Percentiles rank a stretch among this genome's conserved stretches.
Conservation (phyloP, 73 alveolate species). For the Effrenium voratum region DNA sequence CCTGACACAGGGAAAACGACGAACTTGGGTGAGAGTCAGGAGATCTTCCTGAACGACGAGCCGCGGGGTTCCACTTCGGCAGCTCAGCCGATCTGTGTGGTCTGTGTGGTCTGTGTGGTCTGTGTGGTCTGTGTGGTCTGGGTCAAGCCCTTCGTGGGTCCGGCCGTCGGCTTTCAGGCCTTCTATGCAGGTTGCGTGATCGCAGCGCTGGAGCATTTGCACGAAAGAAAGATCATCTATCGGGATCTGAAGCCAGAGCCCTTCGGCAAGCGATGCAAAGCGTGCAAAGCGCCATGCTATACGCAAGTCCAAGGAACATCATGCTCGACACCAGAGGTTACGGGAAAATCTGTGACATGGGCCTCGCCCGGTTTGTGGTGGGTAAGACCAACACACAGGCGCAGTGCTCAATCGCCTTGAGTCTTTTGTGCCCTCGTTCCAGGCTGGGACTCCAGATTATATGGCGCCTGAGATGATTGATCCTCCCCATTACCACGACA, state of each 20-base stretch:
- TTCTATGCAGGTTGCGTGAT: constrained; percentile 71
- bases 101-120: too few relatives aligned
- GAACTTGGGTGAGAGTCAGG: too few relatives aligned
- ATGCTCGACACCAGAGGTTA: constrained; percentile 86
- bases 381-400: constrained; percentile 86
- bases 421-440: background rate
- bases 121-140: too few relatives aligned
- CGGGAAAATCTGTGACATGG: constrained; percentile 92
- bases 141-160: too few relatives aligned
- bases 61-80: constrained; percentile 81
- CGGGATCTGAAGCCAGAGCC: constrained; percentile 95
- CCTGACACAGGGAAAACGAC: too few relatives aligned
- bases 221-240: constrained; percentile 95
- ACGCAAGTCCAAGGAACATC: constrained; percentile 3
- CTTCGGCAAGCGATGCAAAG: background rate
- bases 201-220: constrained; percentile 95
- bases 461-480: constrained; percentile 93
- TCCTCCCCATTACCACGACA: constrained; percentile 71
- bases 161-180: too few relatives aligned
- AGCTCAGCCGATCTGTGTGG: background rate
- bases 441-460: constrained; percentile 91
- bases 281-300: background rate
- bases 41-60: constrained; percentile 59
- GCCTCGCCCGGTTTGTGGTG: constrained; percentile 77
- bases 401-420: background rate